These are phyloP conservation scores for Nigrospora osmanthi DNA, from an alignment of 2,329 filamentous ascomycete genomes.

Conservation along the genomic window DNA sequence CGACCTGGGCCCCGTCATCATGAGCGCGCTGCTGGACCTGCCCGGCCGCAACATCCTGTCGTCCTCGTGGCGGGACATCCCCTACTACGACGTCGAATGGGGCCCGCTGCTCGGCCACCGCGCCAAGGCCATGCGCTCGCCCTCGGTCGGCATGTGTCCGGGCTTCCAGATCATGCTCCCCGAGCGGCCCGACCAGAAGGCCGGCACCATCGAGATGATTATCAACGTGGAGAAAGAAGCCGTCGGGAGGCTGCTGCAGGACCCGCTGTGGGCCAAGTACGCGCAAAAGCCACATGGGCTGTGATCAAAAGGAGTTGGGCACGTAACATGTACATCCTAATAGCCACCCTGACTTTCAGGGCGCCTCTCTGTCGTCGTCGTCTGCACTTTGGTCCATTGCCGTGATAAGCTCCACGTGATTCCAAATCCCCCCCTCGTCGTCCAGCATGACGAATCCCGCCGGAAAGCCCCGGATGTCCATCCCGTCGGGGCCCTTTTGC, in stretches of 20 bases:
- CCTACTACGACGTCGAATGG: conserved; percentile 24
- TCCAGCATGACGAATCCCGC: neutral
- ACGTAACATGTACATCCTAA: no score
- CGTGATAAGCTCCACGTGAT: neutral
- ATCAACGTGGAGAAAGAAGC: conserved; percentile 1
- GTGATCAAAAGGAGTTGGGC: no score
- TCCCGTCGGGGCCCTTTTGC: neutral
- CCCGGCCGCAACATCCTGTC: neutral
- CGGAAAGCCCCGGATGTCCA: neutral
- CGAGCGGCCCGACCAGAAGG: neutral
- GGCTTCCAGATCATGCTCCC: conserved; percentile 5
- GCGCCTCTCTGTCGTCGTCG: no score
- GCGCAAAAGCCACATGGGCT: neutral
- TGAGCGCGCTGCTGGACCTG: neutral
- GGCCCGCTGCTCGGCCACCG: conserved; percentile 18
- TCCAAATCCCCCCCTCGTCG: neutral
- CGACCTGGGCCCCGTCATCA: neutral
- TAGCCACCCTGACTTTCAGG: no score
- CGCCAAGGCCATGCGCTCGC: conserved; percentile 21
- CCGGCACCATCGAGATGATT: conserved; percentile 1
- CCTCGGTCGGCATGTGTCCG: conserved; percentile 7
- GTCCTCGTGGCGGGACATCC: conserved; percentile 20
- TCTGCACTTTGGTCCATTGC: neutral
- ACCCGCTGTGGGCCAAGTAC: conserved; percentile 1
- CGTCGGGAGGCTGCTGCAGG: neutral